These are phyloP conservation scores for Kluyveromyces sp. DNA, from an alignment of 1,139 yeast species.

Conservation along the genomic window DNA sequence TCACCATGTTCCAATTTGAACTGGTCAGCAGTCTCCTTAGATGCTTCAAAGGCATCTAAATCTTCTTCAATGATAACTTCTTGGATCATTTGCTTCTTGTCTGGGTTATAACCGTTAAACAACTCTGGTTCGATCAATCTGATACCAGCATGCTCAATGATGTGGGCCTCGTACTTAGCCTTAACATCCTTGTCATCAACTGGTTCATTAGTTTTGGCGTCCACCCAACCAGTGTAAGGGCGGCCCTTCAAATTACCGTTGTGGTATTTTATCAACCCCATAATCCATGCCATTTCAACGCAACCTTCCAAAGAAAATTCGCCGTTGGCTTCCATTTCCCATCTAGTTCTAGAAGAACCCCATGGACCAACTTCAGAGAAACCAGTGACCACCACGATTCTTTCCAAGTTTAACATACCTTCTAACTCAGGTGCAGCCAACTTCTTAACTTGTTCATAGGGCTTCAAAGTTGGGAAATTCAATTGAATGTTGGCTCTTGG, in stretches of 20 bases:
- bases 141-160: conserved; percentile 90
- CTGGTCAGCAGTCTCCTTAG: conserved; percentile 91
- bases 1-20: conserved; percentile 93
- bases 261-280: conserved; percentile 93
- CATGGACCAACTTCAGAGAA: conserved; percentile 98
- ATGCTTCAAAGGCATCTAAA: conserved; percentile 89
- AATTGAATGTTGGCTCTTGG: conserved; percentile 95
- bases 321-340: conserved; percentile 98
- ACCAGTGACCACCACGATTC: conserved; percentile 91
- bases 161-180: conserved; percentile 79
- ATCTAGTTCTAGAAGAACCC: conserved; percentile 98
- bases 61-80: conserved; percentile 96
- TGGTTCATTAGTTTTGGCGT: conserved; percentile 84
- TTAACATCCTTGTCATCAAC: conserved; percentile 93
- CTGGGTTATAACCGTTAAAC: conserved; percentile 89
- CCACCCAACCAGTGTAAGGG: conserved; percentile 93
- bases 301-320: conserved; percentile 97
- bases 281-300: conserved; percentile 99
- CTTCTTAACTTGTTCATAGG: conserved; percentile 65
- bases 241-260: conserved; percentile 88
- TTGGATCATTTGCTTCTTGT: conserved; percentile 85
- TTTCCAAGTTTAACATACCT: conserved; percentile 87
- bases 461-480: conserved; percentile 82
- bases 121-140: conserved; percentile 94
- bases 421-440: conserved; percentile 67